Base-by-base conservation (phyloP, 495 filamentous ascomycete genomes). In the Saxophila tyrrhenica region DNA sequence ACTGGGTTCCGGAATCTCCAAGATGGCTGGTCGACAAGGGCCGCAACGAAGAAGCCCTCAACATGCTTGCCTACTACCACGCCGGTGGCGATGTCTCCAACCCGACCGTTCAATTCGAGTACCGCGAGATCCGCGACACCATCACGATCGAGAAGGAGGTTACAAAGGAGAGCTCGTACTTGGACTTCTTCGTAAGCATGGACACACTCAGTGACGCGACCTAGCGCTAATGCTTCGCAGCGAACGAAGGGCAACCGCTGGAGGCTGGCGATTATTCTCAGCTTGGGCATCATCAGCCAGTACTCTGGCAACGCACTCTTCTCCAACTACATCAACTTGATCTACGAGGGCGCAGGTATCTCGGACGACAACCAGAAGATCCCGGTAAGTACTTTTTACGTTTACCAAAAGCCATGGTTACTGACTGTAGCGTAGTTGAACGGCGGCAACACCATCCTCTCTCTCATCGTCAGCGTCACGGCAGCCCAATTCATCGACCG, bases 181-280 rank as follows among this genome's bases (percentile, higher is more conserved):
- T 60, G 32, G 80, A 84, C 56, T 80, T 86, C 69, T 69, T 86
- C 71, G n/a, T n/a, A n/a, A n/a, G n/a, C n/a, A n/a, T n/a, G n/a
- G n/a, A n/a, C n/a, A n/a, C n/a, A n/a, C n/a, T n/a, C n/a, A n/a
- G n/a, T n/a, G n/a, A n/a, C n/a, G n/a, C n/a, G n/a, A n/a, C n/a
- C n/a, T n/a, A n/a, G n/a, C n/a, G n/a, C n/a, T n/a, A n/a, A n/a
- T n/a, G n/a, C n/a, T n/a, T n/a, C n/a, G n/a, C n/a, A n/a, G n/a
- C 67, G 67, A 39, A 85, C 83, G 52, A 77, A 75, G 64, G 83
- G 84, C 53, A 88, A 87, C 70, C 75, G 80, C 11, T 81, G 80
- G 60, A 75, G 82, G 24, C 62, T 85, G 3, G 51, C 66, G 38
- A 67, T 86, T 24, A 73, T 81, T 24, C 64, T 82, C 38, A 75